Evolutionary conservation across 345 rosid genomes (phyloP).

Genomic region (Eucalyptus regnans): DNA sequence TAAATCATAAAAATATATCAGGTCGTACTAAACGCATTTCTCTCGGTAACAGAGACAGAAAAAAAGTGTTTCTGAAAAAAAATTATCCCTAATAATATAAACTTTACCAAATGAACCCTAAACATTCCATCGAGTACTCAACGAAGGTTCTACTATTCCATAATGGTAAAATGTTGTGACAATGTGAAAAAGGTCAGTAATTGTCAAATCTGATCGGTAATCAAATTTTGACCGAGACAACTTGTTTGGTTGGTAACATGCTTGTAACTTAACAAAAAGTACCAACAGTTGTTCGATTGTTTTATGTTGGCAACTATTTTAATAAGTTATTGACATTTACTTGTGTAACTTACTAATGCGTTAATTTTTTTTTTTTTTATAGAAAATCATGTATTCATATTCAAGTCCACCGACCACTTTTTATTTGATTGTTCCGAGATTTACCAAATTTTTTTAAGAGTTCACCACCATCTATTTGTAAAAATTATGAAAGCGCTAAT

Average conservation of each 20-base stretch:
- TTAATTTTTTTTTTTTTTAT: neutral
- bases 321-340: neutral
- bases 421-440: neutral
- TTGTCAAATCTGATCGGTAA: neutral
- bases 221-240: neutral
- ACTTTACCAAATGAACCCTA: fast-evolving
- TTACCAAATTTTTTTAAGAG: neutral
- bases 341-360: neutral
- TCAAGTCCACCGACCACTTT: neutral
- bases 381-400: neutral
- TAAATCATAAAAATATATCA: no score
- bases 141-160: neutral
- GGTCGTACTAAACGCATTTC: fast-evolving
- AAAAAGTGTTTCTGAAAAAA: fast-evolving
- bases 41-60: fast-evolving
- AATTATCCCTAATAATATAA: fast-evolving
- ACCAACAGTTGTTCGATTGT: neutral
- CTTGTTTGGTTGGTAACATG: neutral
- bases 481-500: neutral
- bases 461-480: neutral
- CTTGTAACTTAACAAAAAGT: neutral
- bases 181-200: neutral
- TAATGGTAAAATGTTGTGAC: neutral
- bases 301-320: neutral
- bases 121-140: fast-evolving